phyloP scores from a whole-genome alignment of 2,329 filamentous ascomycete species.

The Penicillium sp. region DNA sequence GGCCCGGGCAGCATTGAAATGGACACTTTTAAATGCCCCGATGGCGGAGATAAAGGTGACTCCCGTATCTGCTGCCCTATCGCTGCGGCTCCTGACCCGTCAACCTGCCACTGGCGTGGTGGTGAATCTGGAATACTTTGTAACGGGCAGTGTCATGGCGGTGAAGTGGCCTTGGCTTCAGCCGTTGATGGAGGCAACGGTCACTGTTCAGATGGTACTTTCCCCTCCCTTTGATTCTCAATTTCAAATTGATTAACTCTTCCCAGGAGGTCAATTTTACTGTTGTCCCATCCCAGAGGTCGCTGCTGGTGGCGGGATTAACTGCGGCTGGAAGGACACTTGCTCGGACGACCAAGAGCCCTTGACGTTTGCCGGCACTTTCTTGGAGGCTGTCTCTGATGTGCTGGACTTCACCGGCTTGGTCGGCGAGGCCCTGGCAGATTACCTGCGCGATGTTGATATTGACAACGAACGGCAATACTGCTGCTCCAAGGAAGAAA shows the following conservation, averaged over 20 bases:
- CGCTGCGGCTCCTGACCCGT: conserved; percentile 9
- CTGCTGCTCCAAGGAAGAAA: conserved; percentile 7
- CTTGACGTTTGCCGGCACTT: conserved; percentile 5
- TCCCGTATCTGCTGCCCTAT: conserved; percentile 13
- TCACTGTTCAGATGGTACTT: conserved; percentile 9
- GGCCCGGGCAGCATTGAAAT: conserved; percentile 3
- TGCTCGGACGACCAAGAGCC: conserved; percentile 6
- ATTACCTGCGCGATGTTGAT: conserved; percentile 1
- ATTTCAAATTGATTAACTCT: too few relatives aligned
- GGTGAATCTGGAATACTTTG: conserved; percentile 9
- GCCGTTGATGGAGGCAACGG: conserved; percentile 4
- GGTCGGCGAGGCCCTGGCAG: conserved; percentile 1
- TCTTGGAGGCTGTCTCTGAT: neutral
- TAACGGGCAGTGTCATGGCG: conserved; percentile 17
- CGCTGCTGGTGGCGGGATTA: conserved; percentile 8
- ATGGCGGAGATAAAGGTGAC: conserved; percentile 6
- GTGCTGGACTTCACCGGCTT: neutral
- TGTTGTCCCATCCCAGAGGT: conserved; percentile 9
- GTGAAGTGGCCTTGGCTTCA: conserved; percentile 12
- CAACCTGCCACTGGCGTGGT: conserved; percentile 16
- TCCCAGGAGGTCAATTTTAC: conserved; percentile 4
- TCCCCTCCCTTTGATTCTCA: neutral
- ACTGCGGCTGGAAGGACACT: conserved; percentile 8
- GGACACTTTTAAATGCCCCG: conserved; percentile 5
- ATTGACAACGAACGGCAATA: conserved; percentile 1